Evolutionary conservation across 1,284 basidiomycete species (phyloP).

Genomic region (Hypsizygus ulmarius): DNA sequence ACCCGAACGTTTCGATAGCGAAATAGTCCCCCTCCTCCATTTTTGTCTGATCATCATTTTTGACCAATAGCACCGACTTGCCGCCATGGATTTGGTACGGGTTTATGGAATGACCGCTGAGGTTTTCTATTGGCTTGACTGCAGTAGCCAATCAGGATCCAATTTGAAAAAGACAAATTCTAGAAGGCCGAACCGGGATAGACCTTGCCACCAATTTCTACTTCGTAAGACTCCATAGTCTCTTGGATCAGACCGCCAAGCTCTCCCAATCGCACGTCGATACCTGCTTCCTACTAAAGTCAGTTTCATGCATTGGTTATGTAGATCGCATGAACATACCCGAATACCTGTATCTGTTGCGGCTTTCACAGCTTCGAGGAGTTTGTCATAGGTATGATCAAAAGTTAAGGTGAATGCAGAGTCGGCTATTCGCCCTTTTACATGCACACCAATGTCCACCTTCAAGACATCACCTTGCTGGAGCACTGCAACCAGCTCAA

Average conservation of each 20-base stretch:
- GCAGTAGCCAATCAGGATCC: conserved; percentile 2
- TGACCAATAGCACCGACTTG: conserved; percentile 90
- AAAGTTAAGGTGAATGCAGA: conserved; percentile 94
- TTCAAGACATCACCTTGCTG: conserved; percentile 88
- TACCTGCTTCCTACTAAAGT: conserved; percentile 81
- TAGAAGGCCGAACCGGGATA: conserved; percentile 64
- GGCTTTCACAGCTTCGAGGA: conserved; percentile 90
- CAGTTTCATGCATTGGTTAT: background rate
- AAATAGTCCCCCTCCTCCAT: conserved; percentile 99
- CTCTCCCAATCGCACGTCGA: conserved; percentile 93
- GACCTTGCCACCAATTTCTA: conserved; percentile 85
- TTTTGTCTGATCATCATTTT: conserved; percentile 86
- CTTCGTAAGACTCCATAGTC: conserved; percentile 99
- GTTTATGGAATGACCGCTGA: conserved; percentile 90
- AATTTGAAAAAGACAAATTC: background rate
- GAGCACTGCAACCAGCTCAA: conserved; percentile 53
- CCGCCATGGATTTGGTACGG: conserved; percentile 88
- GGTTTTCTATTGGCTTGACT: conserved; percentile 91
- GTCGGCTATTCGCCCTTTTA: conserved; percentile 91
- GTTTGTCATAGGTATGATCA: conserved; percentile 86
- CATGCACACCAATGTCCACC: conserved; percentile 97
- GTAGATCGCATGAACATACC: conserved; percentile 37
- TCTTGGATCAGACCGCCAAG: conserved; percentile 94
- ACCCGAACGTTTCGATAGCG: conserved; percentile 98
- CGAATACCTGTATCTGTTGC: conserved; percentile 91